Evolutionary conservation across 495 filamentous ascomycete genomes (phyloP), one percentile per base, ranked within the genome.

Genomic region (Xylaria longipes): DNA sequence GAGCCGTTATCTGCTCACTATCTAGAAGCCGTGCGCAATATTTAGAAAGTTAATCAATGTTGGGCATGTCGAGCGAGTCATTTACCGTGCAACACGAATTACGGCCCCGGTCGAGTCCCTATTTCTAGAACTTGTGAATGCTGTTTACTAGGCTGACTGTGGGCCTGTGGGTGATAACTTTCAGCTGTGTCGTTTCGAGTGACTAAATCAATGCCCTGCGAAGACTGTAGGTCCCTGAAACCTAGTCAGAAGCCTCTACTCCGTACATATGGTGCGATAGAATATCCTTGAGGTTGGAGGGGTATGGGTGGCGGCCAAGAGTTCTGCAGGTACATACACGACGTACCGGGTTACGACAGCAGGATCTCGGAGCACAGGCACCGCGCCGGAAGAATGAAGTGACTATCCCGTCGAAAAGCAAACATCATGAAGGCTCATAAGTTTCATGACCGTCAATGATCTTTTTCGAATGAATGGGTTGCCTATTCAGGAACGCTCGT

Each of bases 271-370:
- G 39, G 27, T 33, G 41, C 37, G 9, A 22, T 22, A 46, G 15
- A 50, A 66, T 27, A 17, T 22, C n/a, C 22, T 43, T 14, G 33
- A 61, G 35, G 15, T 20, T 65, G 43, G 46, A 66, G 64, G 57
- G 33, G 68, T 15, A 11, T 39, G 17, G 1, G 54, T 17, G 3
- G 54, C 7, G 54, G 22, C 20, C 25, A 31, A 7, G 45, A 39
- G 39, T 22, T 41, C 50, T 67, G 54, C 29, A 27, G 39, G 14
- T 45, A 25, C 52, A 54, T 45, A 25, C 52, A 54, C 35, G 25
- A 41, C 52, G 22, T n/a, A 54, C 45, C 68, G 60, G 46, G 58
- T 70, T 46, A 43, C 57, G 57, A 70, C 68, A 70, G 58, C 29
- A 41, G 68, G 5, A 52, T 70, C 45, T 70, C 57, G 68, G 60